Evolutionary conservation across 2,329 filamentous ascomycete species (phyloP).

Genomic region (Pezizomycotina sp.): DNA sequence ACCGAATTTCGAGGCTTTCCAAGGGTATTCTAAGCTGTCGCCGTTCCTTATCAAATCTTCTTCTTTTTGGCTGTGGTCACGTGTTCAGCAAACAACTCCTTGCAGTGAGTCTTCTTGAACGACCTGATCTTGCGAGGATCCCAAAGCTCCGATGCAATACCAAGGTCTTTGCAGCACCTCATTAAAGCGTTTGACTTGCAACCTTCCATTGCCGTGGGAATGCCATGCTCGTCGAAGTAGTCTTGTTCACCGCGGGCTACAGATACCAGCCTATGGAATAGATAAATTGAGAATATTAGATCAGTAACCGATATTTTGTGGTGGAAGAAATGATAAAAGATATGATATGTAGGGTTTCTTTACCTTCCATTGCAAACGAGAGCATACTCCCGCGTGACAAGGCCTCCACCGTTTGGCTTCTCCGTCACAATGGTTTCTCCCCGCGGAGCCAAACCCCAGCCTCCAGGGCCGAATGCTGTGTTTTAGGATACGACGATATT

Average conservation of each 20-base stretch:
- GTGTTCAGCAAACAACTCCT: slow-evolving; percentile 84
- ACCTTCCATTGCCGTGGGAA: slow-evolving; percentile 87
- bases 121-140: slow-evolving; percentile 77
- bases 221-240: slow-evolving; percentile 77
- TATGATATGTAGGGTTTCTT: slow-evolving; percentile 22
- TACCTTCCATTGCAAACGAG: slow-evolving; percentile 79
- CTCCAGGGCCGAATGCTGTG: slow-evolving; percentile 82
- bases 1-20: slow-evolving; percentile 14
- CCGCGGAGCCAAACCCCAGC: slow-evolving; percentile 82
- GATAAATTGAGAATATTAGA: background rate
- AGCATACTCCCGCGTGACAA: slow-evolving; percentile 80
- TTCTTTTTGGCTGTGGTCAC: slow-evolving; percentile 69
- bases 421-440: slow-evolving; percentile 73
- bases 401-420: slow-evolving; percentile 40
- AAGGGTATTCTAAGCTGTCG: slow-evolving; percentile 40
- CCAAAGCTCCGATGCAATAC: slow-evolving; percentile 89
- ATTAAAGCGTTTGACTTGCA: slow-evolving; percentile 96
- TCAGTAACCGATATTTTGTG: slow-evolving; percentile 1
- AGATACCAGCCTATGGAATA: slow-evolving; percentile 63
- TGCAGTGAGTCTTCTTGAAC: slow-evolving; percentile 58
- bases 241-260: slow-evolving; percentile 88
- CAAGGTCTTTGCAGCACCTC: slow-evolving; percentile 95
- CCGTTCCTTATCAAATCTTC: slow-evolving; percentile 75
- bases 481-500: slow-evolving; percentile 84
- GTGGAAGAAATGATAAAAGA: slow-evolving; percentile 2